Evolutionary conservation across 129 eudicot species (phyloP).

Genomic region (Flaveria linearis): DNA sequence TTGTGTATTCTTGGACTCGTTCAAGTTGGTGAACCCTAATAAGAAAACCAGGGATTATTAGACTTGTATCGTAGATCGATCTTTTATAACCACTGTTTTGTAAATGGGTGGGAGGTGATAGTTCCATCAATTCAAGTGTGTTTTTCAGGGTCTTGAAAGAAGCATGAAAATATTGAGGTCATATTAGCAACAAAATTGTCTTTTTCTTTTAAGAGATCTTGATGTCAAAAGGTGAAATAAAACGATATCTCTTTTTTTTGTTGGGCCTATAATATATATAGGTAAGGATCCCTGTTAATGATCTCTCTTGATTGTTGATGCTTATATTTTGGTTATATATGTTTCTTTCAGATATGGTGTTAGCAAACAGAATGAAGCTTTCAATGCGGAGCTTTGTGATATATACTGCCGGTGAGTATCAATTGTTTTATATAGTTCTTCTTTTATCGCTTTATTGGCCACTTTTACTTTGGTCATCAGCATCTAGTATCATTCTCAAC

Average conservation of each 20-base stretch:
- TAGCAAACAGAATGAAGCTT: slow-evolving; percentile 86
- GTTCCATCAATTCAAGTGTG: slow-evolving; percentile 10
- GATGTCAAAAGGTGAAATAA: background rate
- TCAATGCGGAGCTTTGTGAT: slow-evolving; percentile 84
- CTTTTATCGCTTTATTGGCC: background rate
- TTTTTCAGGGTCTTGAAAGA: background rate
- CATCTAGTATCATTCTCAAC: slow-evolving; percentile 17
- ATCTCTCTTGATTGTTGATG: slow-evolving; percentile 11
- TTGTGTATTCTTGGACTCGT: background rate
- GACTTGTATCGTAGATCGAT: background rate
- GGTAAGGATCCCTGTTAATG: background rate
- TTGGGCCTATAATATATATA: background rate
- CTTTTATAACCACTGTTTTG: background rate
- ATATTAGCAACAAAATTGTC: background rate
- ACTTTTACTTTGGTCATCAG: background rate
- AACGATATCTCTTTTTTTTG: background rate
- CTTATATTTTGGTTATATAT: slow-evolving; percentile 14
- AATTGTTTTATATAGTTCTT: background rate
- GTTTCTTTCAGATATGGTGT: slow-evolving; percentile 74
- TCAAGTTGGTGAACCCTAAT: background rate
- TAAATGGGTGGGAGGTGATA: background rate
- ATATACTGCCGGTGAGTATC: slow-evolving; percentile 75
- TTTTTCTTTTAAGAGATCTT: background rate
- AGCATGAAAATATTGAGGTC: background rate
- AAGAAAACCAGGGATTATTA: slow-evolving; percentile 1